phyloP scores from a whole-genome alignment of 2,329 filamentous ascomycete species.

The Domatiomyces globalis region DNA sequence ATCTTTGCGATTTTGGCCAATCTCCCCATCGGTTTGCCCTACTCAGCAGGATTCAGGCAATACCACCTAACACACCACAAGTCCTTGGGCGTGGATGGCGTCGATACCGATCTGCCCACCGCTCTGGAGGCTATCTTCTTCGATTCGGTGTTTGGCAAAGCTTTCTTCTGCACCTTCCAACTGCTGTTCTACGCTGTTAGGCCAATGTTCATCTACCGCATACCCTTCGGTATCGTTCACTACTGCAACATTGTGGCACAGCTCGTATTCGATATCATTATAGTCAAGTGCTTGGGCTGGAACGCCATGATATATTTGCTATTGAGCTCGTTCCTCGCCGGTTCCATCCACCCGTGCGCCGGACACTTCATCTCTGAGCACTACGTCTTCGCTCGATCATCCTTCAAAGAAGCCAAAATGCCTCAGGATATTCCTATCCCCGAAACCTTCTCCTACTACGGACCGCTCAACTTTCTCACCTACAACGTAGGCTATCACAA shows the following conservation, averaged over 20 bases:
- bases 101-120: slow-evolving; percentile 92
- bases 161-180: slow-evolving; percentile 98
- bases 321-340: slow-evolving; percentile 81
- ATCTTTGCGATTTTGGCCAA: slow-evolving; percentile 87
- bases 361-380: slow-evolving; percentile 99
- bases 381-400: slow-evolving; percentile 52
- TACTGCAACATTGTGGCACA: slow-evolving; percentile 67
- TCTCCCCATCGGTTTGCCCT: slow-evolving; percentile 86
- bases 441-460: slow-evolving; percentile 96
- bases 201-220: slow-evolving; percentile 83
- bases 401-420: slow-evolving; percentile 23
- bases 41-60: slow-evolving; percentile 89
- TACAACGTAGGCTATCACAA: slow-evolving; percentile 98
- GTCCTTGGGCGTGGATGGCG: slow-evolving; percentile 85
- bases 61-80: slow-evolving; percentile 99
- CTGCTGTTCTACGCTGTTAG: slow-evolving; percentile 97
- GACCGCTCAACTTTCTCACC: slow-evolving; percentile 74
- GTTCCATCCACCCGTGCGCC: slow-evolving; percentile 82
- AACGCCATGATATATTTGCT: slow-evolving; percentile 69
- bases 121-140: slow-evolving; percentile 82
- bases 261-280: slow-evolving; percentile 57
- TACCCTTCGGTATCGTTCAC: slow-evolving; percentile 78
- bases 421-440: slow-evolving; percentile 44
- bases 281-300: slow-evolving; percentile 47
- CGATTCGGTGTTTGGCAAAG: slow-evolving; percentile 83